These are phyloP conservation scores for Aspergillus panamensis DNA, from an alignment of 495 filamentous ascomycete species.

Conservation along the genomic window DNA sequence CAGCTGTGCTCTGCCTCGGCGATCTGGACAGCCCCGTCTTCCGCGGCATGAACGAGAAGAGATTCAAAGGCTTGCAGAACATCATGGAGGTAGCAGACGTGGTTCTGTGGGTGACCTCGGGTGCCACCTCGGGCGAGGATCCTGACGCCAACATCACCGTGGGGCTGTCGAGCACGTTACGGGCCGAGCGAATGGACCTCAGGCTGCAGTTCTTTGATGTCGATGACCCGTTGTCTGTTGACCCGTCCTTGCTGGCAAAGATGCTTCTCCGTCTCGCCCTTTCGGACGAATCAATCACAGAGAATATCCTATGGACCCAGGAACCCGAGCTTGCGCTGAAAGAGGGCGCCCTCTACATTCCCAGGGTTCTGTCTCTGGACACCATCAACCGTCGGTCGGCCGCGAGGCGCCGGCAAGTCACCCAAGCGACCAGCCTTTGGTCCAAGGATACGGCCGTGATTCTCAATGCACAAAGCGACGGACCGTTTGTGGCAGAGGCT, in stretches of 20 bases:
- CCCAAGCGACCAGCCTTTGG: no score
- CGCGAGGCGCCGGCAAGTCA: neutral
- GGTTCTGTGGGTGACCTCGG: neutral
- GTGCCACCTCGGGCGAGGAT: neutral
- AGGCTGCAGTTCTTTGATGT: constrained; percentile 21
- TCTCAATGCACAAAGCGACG: no score
- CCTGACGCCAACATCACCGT: constrained; percentile 10
- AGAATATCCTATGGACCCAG: constrained; percentile 23
- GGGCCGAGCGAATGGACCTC: constrained; percentile 13
- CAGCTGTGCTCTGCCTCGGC: no score
- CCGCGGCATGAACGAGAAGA: no score
- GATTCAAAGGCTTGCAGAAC: no score
- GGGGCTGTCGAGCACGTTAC: constrained; percentile 9
- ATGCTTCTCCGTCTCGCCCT: neutral
- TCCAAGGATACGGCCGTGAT: no score
- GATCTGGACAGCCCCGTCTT: no score
- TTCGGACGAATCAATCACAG: neutral
- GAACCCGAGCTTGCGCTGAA: constrained; percentile 31
- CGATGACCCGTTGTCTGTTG: constrained; percentile 16
- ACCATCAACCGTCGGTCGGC: no score
- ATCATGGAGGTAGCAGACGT: no score
- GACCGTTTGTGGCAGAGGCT: no score
- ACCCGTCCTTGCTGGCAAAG: neutral
- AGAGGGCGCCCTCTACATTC: constrained; percentile 23
- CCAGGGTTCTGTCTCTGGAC: no score